Conservation (phyloP, 768 basidiomycete species). For the Suillus hirtellus region DNA sequence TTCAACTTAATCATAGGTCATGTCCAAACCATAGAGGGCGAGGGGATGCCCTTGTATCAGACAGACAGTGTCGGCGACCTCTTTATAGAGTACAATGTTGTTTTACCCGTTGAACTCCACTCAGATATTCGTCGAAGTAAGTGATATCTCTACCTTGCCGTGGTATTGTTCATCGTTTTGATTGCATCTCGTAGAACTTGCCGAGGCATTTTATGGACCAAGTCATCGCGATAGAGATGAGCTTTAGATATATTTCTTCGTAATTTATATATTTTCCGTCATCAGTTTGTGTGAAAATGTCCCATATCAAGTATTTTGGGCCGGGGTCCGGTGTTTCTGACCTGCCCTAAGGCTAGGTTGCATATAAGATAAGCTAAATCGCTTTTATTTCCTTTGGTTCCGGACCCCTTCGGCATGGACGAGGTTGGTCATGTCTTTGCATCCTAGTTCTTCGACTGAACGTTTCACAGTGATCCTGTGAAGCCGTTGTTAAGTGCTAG, state of each 20-base stretch:
- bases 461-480: background rate
- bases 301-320: conserved; percentile 1
- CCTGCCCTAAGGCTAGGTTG: conserved; percentile 31
- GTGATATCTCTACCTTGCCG: conserved; percentile 32
- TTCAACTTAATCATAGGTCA: conserved; percentile 49
- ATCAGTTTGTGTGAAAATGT: background rate
- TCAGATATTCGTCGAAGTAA: conserved; percentile 72
- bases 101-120: conserved; percentile 76
- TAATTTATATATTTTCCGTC: background rate
- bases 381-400: conserved; percentile 13
- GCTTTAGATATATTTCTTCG: conserved; percentile 26
- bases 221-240: conserved; percentile 37
- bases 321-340: conserved; percentile 22
- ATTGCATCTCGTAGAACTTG: conserved; percentile 45
- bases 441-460: background rate
- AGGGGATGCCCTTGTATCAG: conserved; percentile 85
- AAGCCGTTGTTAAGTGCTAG: background rate
- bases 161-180: background rate
- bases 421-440: background rate
- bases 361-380: conserved; percentile 14
- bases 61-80: conserved; percentile 70
- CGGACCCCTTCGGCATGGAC: conserved; percentile 34
- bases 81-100: conserved; percentile 91
- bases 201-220: conserved; percentile 52
- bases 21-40: conserved; percentile 81